phyloP scores from a whole-genome alignment of 83 land plant species.

The Picea abies region DNA sequence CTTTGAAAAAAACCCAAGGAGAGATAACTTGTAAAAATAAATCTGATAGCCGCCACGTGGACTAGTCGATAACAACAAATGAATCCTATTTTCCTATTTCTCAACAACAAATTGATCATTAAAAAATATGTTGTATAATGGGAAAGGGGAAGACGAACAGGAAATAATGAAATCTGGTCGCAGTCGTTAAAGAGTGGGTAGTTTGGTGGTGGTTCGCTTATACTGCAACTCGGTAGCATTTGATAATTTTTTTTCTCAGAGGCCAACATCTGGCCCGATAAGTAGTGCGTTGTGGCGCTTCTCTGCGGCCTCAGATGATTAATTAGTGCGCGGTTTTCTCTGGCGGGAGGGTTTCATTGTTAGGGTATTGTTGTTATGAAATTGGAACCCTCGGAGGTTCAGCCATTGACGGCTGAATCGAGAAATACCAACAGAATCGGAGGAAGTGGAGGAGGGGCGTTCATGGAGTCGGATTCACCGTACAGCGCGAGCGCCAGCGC shows the following conservation, averaged over 20 bases:
- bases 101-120: too few relatives aligned
- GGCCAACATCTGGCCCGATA: too few relatives aligned
- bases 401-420: slow-evolving; percentile 9
- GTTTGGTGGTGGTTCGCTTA: background rate
- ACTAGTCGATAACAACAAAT: too few relatives aligned
- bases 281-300: too few relatives aligned
- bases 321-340: background rate
- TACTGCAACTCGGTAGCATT: background rate
- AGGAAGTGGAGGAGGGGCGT: background rate
- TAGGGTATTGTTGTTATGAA: background rate
- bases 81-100: too few relatives aligned
- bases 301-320: too few relatives aligned
- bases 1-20: too few relatives aligned
- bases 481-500: slow-evolving; percentile 19
- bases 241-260: background rate
- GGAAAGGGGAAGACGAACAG: too few relatives aligned
- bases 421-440: background rate
- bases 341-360: background rate
- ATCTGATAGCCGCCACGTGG: too few relatives aligned
- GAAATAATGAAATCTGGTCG: background rate
- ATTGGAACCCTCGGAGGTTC: slow-evolving; percentile 7
- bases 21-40: too few relatives aligned
- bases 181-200: slow-evolving; percentile 4
- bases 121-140: too few relatives aligned
- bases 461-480: slow-evolving; percentile 39